Conservation (phyloP, 2,329 filamentous ascomycete species). For the Colletotrichum tamarilloi region DNA sequence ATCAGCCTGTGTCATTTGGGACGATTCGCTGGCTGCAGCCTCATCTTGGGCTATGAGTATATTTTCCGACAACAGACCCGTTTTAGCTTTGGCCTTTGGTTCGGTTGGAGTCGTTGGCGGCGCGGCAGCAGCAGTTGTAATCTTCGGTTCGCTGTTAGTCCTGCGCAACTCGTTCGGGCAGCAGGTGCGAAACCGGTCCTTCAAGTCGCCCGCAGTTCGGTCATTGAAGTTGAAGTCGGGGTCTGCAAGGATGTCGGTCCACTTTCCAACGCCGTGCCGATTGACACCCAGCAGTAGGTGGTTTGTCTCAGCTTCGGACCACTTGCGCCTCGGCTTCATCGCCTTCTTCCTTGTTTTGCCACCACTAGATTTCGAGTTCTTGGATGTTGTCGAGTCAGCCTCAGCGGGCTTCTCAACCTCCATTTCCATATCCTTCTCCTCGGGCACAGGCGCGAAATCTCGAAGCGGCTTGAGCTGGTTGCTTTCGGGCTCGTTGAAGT, state of each 20-base stretch:
- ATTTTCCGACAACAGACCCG: slow-evolving; percentile 64
- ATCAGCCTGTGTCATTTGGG: slow-evolving; percentile 40
- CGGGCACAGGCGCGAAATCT: slow-evolving; percentile 50
- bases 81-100: slow-evolving; percentile 53
- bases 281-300: slow-evolving; percentile 70
- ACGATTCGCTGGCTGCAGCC: slow-evolving; percentile 39
- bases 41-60: slow-evolving; percentile 63
- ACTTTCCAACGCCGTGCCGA: slow-evolving; percentile 72
- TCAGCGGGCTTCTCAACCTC: slow-evolving; percentile 41
- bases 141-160: slow-evolving; percentile 47
- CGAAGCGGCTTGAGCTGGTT: slow-evolving; percentile 54
- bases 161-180: slow-evolving; percentile 70
- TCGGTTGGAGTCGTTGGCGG: slow-evolving; percentile 37
- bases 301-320: slow-evolving; percentile 74
- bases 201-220: slow-evolving; percentile 71
- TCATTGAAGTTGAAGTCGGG: slow-evolving; percentile 69
- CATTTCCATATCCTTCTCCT: slow-evolving; percentile 40
- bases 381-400: slow-evolving; percentile 42
- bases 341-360: slow-evolving; percentile 63
- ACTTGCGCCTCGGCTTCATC: slow-evolving; percentile 69
- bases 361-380: slow-evolving; percentile 36
- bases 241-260: slow-evolving; percentile 73
- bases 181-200: slow-evolving; percentile 74
- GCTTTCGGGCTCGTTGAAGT: slow-evolving; percentile 62
- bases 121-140: slow-evolving; percentile 27